A percentile compares a stretch with the other conserved stretches of the same genome.
phyloP scores from a whole-genome alignment of 257 asterid genomes.

The Nicotiana obtusifolia region DNA sequence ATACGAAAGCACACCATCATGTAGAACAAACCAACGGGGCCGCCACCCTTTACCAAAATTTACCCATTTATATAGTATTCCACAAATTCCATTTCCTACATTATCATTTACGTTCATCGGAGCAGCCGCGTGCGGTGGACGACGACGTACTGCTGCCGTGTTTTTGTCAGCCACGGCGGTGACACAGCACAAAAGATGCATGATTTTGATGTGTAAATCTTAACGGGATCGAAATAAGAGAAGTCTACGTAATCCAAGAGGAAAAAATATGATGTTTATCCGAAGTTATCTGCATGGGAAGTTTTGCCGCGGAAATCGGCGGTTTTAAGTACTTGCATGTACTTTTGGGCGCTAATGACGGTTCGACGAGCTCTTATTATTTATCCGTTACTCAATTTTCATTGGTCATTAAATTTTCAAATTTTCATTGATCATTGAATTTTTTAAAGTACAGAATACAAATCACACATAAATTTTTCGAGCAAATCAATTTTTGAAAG shows the following conservation, averaged over 20 bases:
- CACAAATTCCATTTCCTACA: conserved; percentile 17
- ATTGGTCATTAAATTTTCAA: too few species aligned
- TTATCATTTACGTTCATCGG: neutral
- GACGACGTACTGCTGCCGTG: neutral
- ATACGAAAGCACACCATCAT: conserved; percentile 18
- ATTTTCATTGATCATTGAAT: too few species aligned
- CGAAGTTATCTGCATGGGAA: neutral
- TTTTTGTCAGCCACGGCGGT: neutral
- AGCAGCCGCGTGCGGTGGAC: neutral
- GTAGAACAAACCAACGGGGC: conserved; percentile 25
- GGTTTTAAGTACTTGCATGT: neutral
- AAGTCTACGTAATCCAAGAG: neutral
- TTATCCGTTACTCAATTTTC: too few species aligned
- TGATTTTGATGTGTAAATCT: neutral
- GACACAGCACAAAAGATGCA: neutral
- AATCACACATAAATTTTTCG: too few species aligned
- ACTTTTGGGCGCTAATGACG: too few species aligned
- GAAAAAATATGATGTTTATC: neutral
- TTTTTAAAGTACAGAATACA: too few species aligned
- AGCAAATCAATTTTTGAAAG: too few species aligned
- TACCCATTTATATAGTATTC: conserved; percentile 20
- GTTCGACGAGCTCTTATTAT: too few species aligned
- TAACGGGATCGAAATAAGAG: neutral
- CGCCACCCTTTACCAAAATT: conserved; percentile 22
- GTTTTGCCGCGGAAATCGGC: neutral